Percentiles rank a stretch among this genome's conserved stretches.
Evolutionary conservation across 1,139 yeast species (phyloP).

Genomic region (Pichia sp.): DNA sequence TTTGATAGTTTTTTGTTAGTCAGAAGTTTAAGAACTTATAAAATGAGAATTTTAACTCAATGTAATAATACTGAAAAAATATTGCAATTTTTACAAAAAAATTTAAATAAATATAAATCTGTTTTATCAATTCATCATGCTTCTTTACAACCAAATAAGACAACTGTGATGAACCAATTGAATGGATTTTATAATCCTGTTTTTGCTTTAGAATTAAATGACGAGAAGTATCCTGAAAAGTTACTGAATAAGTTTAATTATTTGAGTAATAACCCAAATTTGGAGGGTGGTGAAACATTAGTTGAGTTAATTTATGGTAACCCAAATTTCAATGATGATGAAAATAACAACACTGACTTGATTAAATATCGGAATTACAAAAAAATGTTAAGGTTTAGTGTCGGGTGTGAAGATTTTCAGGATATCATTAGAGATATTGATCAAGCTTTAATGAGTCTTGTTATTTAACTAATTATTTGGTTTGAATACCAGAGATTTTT

Average conservation of each 20-base stretch:
- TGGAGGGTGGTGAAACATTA: conserved; percentile 87
- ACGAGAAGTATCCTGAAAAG: conserved; percentile 49
- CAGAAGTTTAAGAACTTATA: conserved; percentile 75
- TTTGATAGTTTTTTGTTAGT: conserved; percentile 70
- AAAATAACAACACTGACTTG: conserved; percentile 2
- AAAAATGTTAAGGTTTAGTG: conserved; percentile 61
- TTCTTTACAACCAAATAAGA: conserved; percentile 48
- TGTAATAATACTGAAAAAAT: conserved; percentile 57
- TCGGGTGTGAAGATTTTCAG: conserved; percentile 72
- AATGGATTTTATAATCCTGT: conserved; percentile 71
- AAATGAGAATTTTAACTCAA: conserved; percentile 65
- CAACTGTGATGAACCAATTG: conserved; percentile 56
- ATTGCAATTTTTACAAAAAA: conserved; percentile 49
- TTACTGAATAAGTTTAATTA: conserved; percentile 62
- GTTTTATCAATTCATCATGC: conserved; percentile 59
- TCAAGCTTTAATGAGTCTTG: conserved; percentile 34
- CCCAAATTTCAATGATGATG: conserved; percentile 23
- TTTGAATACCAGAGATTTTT: background rate
- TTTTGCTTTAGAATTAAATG: conserved; percentile 54
- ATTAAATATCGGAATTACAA: conserved; percentile 1
- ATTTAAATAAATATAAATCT: conserved; percentile 40
- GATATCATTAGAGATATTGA: conserved; percentile 67
- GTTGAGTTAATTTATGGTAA: conserved; percentile 60
- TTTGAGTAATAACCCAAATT: conserved; percentile 80
- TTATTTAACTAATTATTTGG: background rate